These are phyloP conservation scores for Arthromyces matolae DNA, from an alignment of 768 basidiomycete species.

Conservation along the genomic window DNA sequence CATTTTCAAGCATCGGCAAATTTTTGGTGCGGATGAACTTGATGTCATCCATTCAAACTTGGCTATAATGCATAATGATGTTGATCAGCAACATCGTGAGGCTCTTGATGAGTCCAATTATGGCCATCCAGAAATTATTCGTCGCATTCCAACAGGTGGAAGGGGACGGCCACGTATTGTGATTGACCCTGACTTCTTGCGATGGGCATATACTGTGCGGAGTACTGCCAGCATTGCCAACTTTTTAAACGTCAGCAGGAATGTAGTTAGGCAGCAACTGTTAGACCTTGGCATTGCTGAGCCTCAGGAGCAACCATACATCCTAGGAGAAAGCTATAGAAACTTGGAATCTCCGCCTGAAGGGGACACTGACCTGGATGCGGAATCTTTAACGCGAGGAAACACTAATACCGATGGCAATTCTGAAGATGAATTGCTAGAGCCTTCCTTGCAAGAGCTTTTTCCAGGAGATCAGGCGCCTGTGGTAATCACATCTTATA, in stretches of 20 bases:
- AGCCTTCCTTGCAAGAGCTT: not conserved
- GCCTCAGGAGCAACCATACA: slow-evolving; percentile 8
- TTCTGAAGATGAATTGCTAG: not conserved
- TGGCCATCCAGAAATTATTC: slow-evolving; percentile 1
- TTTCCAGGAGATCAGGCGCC: not conserved
- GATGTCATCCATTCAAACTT: slow-evolving; percentile 4
- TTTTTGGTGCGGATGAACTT: slow-evolving; percentile 5
- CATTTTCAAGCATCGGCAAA: not conserved
- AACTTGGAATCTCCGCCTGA: not conserved
- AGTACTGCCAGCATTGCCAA: not conserved
- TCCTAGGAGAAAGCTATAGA: not conserved
- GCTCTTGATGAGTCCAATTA: slow-evolving; percentile 4
- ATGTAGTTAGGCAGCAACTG: slow-evolving; percentile 12
- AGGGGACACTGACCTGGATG: not conserved
- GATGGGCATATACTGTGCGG: slow-evolving; percentile 6
- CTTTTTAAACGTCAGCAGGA: slow-evolving; percentile 7
- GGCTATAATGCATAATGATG: slow-evolving; percentile 9
- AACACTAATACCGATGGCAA: not conserved
- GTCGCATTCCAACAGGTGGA: not conserved
- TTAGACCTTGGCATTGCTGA: slow-evolving; percentile 16
- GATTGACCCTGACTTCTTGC: slow-evolving; percentile 8
- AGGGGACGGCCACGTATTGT: not conserved
- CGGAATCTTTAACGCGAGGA: too few relatives aligned
- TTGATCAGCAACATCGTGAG: slow-evolving; percentile 7
- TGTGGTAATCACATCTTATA: not conserved